phyloP scores from a whole-genome alignment of 108 stramenopile species.

The Stephanodiscus minutulus region DNA sequence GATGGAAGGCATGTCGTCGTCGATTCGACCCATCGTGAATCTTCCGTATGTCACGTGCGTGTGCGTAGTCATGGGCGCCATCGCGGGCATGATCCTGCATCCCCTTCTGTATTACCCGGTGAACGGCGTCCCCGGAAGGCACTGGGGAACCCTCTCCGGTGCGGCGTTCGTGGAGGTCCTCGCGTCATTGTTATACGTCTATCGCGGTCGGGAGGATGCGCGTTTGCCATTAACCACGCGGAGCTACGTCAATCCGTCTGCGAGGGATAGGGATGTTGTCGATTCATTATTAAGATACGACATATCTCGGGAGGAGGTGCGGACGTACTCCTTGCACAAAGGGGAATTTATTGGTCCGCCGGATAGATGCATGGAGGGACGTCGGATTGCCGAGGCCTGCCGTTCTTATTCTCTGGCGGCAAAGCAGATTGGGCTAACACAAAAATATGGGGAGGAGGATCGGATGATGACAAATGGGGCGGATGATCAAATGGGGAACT shows the following conservation, averaged over 20 bases:
- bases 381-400: conserved; percentile 13
- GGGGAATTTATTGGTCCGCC: conserved; percentile 26
- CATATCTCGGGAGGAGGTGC: conserved; percentile 15
- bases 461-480: conserved; percentile 30
- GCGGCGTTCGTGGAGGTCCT: conserved; percentile 20
- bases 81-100: conserved; percentile 50
- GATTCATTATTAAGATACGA: conserved; percentile 49
- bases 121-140: conserved; percentile 38
- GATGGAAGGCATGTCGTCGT: conserved; percentile 42
- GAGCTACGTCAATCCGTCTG: conserved; percentile 19
- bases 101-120: conserved; percentile 51
- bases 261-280: conserved; percentile 31
- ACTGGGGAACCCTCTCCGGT: conserved; percentile 47
- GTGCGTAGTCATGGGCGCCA: conserved; percentile 46
- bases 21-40: conserved; percentile 22
- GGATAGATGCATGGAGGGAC: conserved; percentile 31
- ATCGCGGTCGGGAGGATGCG: conserved; percentile 30
- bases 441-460: no score
- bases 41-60: conserved; percentile 44
- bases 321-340: conserved; percentile 42
- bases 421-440: no score
- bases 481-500: no score
- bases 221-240: conserved; percentile 40
- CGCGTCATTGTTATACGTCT: conserved; percentile 39
- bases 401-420: conserved; percentile 15